Evolutionary conservation across 192 early-diverging fungal genomes (phyloP).

Genomic region (Backusella westeae): DNA sequence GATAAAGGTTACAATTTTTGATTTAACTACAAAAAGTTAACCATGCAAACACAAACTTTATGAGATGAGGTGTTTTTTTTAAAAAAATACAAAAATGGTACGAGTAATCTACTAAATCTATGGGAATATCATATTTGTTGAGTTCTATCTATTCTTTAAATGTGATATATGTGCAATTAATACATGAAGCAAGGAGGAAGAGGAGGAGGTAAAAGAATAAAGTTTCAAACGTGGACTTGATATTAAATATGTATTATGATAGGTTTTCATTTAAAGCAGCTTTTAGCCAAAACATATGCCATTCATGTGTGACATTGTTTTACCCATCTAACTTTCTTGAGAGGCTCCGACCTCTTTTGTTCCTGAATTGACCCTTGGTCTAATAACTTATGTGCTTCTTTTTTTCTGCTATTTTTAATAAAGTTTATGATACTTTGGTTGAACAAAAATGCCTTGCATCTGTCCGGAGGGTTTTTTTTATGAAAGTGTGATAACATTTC

Average conservation of each 20-base stretch:
- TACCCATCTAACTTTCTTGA: background rate
- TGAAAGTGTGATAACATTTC: background rate
- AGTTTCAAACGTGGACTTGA: background rate
- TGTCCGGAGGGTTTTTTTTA: background rate
- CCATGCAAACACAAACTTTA: background rate
- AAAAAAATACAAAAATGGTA: background rate
- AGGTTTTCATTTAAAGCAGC: background rate
- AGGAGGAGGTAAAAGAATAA: background rate
- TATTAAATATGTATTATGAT: background rate
- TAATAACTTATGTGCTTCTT: background rate
- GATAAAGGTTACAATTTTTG: background rate
- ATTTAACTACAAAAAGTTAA: constrained; percentile 5
- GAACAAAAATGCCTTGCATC: background rate
- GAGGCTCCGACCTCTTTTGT: background rate
- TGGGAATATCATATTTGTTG: background rate
- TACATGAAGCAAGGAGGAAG: background rate
- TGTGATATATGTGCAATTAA: background rate
- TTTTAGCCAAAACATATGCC: background rate
- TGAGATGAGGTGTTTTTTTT: background rate
- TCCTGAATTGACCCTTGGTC: background rate
- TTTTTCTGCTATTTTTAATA: background rate
- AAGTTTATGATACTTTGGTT: background rate
- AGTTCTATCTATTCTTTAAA: background rate
- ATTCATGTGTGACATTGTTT: background rate
- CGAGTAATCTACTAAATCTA: background rate